A percentile compares a stretch with the other conserved stretches of the same genome.
These are phyloP conservation scores for Vigna hirtella DNA, from an alignment of 306 rosid genomes.

Conservation along the genomic window DNA sequence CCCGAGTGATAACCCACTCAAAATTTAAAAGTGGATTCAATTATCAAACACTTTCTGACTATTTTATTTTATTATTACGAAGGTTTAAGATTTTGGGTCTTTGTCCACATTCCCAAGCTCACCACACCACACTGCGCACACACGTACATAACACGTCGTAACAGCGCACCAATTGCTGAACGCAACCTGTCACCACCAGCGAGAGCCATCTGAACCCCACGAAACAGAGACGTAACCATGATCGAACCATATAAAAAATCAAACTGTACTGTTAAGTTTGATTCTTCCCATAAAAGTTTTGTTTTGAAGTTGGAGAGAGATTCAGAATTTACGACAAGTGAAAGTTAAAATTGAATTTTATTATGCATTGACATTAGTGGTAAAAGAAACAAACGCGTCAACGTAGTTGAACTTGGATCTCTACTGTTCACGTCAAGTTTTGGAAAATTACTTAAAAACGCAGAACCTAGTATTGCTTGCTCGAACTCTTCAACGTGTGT, in stretches of 20 bases:
- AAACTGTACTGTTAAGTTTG: not conserved
- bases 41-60: constrained; percentile 38
- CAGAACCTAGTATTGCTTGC: not conserved
- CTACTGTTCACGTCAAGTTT: no score
- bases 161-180: constrained; percentile 41
- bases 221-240: not conserved
- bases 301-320: not conserved
- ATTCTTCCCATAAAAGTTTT: not conserved
- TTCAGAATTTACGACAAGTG: not conserved
- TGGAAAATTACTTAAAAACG: not conserved
- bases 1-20: constrained; percentile 8
- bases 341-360: not conserved
- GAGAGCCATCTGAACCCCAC: constrained; percentile 3
- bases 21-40: constrained; percentile 40
- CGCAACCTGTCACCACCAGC: constrained; percentile 20
- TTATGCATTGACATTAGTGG: no score
- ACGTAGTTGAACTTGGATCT: not conserved
- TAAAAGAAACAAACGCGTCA: not conserved
- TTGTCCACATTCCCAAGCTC: constrained; percentile 9
- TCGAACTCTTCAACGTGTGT: not conserved
- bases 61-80: constrained; percentile 1
- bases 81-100: constrained; percentile 11
- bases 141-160: constrained; percentile 14
- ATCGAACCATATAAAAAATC: not conserved
- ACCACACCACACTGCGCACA: not conserved